Conservation (phyloP, 169 alveolate genomes). For the Plasmodium gonderi region DNA sequence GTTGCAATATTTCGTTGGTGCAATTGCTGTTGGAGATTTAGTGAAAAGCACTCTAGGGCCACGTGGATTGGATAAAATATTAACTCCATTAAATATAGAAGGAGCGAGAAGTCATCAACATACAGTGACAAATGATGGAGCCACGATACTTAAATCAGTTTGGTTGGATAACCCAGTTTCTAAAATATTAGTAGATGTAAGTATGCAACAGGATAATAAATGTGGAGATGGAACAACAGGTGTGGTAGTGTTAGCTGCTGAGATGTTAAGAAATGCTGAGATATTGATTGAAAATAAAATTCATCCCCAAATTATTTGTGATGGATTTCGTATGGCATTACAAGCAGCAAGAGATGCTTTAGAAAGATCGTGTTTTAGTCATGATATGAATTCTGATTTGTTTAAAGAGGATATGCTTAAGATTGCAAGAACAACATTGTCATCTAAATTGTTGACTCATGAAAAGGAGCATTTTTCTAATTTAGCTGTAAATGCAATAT, state of each 20-base stretch:
- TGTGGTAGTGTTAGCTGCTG: constrained; percentile 99
- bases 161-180: constrained; percentile 99
- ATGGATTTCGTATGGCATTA: constrained; percentile 93
- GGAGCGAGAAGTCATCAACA: constrained; percentile 91
- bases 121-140: constrained; percentile 99
- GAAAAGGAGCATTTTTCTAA: constrained; percentile 97
- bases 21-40: constrained; percentile 99
- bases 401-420: constrained; percentile 93
- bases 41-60: constrained; percentile 99
- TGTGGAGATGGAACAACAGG: constrained; percentile 98
- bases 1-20: constrained; percentile 97
- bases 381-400: constrained; percentile 85
- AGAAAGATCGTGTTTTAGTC: constrained; percentile 88
- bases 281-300: constrained; percentile 95
- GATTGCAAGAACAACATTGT: constrained; percentile 98
- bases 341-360: constrained; percentile 92
- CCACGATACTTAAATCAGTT: constrained; percentile 97
- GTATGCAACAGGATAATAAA: constrained; percentile 92
- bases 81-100: constrained; percentile 93
- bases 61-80: constrained; percentile 98
- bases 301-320: constrained; percentile 96
- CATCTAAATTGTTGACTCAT: constrained; percentile 95
- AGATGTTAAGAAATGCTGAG: constrained; percentile 97
- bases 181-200: constrained; percentile 95
- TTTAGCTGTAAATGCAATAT: constrained; percentile 98